phyloP scores from a whole-genome alignment of 805 yeast species.

The Ogataea paraovalis region DNA sequence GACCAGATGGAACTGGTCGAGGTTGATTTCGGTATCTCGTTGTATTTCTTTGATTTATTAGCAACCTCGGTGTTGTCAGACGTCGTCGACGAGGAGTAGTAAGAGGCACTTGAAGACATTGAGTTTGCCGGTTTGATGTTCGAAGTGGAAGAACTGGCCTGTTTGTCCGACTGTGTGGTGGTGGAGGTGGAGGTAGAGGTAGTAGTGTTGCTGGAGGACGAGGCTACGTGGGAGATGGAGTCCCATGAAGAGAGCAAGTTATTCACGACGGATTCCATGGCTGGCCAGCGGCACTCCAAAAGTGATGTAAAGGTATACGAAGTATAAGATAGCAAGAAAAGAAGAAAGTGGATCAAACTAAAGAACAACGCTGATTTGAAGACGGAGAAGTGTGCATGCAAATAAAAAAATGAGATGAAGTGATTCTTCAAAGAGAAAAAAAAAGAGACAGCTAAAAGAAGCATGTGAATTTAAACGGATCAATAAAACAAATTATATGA shows the following conservation, averaged over 20 bases:
- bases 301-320: too few relatives aligned
- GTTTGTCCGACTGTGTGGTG: not conserved
- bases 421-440: too few relatives aligned
- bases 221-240: conserved; percentile 12
- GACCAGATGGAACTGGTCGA: conserved; percentile 14
- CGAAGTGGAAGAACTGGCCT: not conserved
- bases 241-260: conserved; percentile 28
- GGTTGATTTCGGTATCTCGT: conserved; percentile 6
- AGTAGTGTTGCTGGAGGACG: not conserved
- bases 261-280: conserved; percentile 29
- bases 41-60: not conserved
- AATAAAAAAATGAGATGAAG: too few relatives aligned
- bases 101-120: not conserved
- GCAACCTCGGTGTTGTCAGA: not conserved
- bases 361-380: too few relatives aligned
- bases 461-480: too few relatives aligned
- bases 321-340: too few relatives aligned
- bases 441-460: too few relatives aligned
- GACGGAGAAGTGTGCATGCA: too few relatives aligned
- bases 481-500: too few relatives aligned
- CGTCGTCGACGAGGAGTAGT: not conserved
- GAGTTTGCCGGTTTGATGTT: not conserved
- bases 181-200: not conserved
- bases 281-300: too few relatives aligned
- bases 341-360: too few relatives aligned